Percentiles rank a stretch among this genome's conserved stretches.
phyloP scores from a whole-genome alignment of 2,329 filamentous ascomycete species.

The Cladorrhinum sp. region DNA sequence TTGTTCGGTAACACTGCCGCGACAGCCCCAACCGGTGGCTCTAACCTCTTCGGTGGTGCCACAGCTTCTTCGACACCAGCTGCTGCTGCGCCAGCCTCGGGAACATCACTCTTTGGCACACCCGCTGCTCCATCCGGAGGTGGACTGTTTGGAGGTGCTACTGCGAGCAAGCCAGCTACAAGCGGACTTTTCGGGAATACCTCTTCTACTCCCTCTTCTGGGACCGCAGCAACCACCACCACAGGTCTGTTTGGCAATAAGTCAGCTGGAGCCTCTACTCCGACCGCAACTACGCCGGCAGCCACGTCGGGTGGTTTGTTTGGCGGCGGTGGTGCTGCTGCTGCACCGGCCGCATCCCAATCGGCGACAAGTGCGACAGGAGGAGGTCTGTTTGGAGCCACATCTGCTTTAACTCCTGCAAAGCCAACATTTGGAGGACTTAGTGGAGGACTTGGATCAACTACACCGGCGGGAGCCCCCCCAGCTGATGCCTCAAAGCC shows the following conservation, averaged over 20 bases:
- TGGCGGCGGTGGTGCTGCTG: slow-evolving; percentile 20
- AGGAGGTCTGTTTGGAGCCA: slow-evolving; percentile 21
- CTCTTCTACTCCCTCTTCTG: neutral
- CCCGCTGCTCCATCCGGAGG: slow-evolving; percentile 20
- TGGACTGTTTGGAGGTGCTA: slow-evolving; percentile 24
- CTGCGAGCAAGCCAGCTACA: slow-evolving; percentile 23
- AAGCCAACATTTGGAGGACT: too few relatives aligned
- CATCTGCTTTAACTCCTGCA: too few relatives aligned
- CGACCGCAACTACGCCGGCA: slow-evolving; percentile 22
- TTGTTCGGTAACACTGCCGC: slow-evolving; percentile 23
- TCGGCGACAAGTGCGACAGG: slow-evolving; percentile 17
- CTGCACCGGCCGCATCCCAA: slow-evolving; percentile 21
- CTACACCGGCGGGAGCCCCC: slow-evolving; percentile 36
- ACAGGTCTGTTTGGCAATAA: slow-evolving; percentile 16
- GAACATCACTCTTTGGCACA: slow-evolving; percentile 37
- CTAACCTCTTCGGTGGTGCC: slow-evolving; percentile 35
- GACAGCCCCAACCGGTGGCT: slow-evolving; percentile 20
- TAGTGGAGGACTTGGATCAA: too few relatives aligned
- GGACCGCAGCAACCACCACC: slow-evolving; percentile 14
- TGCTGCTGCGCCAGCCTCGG: neutral
- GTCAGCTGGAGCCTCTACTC: neutral
- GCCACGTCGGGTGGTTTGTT: slow-evolving; percentile 33
- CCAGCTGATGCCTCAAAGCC: slow-evolving; percentile 38
- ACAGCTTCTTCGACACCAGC: neutral
- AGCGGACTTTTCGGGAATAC: slow-evolving; percentile 35